Percentiles rank a stretch among this genome's conserved stretches.
Conservation (phyloP, 768 basidiomycete species). For the Serendipita sp. region DNA sequence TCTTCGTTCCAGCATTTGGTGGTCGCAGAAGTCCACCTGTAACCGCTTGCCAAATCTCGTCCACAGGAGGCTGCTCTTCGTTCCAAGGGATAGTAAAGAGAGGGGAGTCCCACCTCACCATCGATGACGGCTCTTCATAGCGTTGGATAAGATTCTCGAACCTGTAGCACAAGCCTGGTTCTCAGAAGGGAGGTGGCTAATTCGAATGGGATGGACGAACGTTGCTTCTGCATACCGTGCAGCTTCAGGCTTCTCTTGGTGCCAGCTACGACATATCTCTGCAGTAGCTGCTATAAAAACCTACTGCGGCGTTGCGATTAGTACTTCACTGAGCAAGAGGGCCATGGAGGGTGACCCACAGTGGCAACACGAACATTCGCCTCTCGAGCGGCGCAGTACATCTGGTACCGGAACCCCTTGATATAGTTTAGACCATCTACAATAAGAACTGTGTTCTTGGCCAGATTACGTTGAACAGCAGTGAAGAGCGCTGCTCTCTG, state of each 20-base stretch:
- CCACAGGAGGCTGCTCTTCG: constrained; percentile 46
- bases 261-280: constrained; percentile 66
- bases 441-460: constrained; percentile 61
- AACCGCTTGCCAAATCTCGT: constrained; percentile 66
- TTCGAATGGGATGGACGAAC: constrained; percentile 28
- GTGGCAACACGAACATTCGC: constrained; percentile 73
- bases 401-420: constrained; percentile 95
- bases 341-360: constrained; percentile 29
- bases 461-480: constrained; percentile 59
- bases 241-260: constrained; percentile 33
- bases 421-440: constrained; percentile 92
- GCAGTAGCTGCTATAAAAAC: constrained; percentile 59
- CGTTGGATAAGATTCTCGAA: constrained; percentile 75
- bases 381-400: constrained; percentile 91
- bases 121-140: constrained; percentile 92
- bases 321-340: neutral
- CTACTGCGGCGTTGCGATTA: constrained; percentile 23
- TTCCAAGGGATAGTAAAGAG: constrained; percentile 71
- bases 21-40: constrained; percentile 69
- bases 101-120: constrained; percentile 98
- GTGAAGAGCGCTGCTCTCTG: constrained; percentile 74
- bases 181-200: constrained; percentile 5
- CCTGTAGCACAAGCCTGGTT: constrained; percentile 22
- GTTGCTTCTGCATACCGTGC: constrained; percentile 50
- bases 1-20: constrained; percentile 69